Conservation (phyloP, 208 protist genomes). For the Trypanosoma mega region DNA sequence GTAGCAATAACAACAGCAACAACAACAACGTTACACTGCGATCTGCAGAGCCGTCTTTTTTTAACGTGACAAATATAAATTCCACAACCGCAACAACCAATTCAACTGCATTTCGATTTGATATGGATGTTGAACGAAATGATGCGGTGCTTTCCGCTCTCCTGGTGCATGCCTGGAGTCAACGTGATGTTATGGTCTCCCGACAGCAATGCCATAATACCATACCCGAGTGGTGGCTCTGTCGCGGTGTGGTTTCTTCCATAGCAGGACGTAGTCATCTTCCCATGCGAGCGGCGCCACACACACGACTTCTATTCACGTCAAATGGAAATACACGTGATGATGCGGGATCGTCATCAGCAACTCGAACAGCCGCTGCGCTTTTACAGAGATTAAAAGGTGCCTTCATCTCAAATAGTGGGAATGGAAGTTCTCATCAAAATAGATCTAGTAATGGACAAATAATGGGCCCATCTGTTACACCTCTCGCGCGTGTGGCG, state of each 20-base stretch:
- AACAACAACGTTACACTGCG: neutral
- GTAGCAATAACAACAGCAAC: neutral
- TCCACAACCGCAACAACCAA: neutral
- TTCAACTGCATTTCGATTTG: neutral
- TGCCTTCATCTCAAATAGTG: too few species aligned
- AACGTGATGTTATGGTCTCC: neutral
- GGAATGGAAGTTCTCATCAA: too few species aligned
- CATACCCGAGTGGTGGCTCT: conserved; percentile 18
- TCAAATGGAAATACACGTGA: neutral
- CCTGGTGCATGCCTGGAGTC: conserved; percentile 3
- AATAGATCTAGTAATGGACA: too few species aligned
- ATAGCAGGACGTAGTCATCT: too few species aligned
- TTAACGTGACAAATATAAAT: too few species aligned
- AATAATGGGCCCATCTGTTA: too few species aligned
- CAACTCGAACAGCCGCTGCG: neutral
- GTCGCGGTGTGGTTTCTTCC: neutral
- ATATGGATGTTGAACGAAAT: neutral
- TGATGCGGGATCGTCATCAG: too few species aligned
- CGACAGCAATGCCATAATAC: conserved; percentile 23
- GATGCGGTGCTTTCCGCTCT: conserved; percentile 4
- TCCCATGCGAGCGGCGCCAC: conserved; percentile 1
- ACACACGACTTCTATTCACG: conserved; percentile 14
- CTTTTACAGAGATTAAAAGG: conserved; percentile 7
- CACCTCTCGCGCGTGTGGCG: too few species aligned
- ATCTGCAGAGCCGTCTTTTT: neutral